Percentiles rank a stretch among this genome's conserved stretches.
phyloP scores from a whole-genome alignment of 2,329 filamentous ascomycete species.

The Thelonectria olida region DNA sequence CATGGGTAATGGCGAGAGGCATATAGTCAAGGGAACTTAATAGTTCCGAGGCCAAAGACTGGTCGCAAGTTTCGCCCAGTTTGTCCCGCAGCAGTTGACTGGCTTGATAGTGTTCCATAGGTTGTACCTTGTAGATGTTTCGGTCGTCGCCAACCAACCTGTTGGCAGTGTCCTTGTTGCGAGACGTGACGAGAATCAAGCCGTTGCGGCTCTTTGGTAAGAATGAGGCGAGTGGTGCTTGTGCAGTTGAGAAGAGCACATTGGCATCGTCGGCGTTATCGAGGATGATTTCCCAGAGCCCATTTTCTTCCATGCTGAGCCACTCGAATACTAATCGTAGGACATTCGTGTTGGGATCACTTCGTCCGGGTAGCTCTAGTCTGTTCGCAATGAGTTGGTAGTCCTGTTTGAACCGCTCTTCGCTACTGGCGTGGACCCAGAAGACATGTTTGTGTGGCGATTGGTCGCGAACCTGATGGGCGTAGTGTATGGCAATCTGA shows the following conservation, averaged over 20 bases:
- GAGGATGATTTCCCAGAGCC: not conserved
- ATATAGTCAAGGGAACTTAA: not conserved
- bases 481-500: conserved; percentile 17
- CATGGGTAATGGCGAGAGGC: conserved; percentile 8
- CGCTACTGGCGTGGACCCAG: conserved; percentile 16
- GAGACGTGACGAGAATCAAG: not conserved
- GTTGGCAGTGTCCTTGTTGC: not conserved
- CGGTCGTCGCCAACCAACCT: not conserved
- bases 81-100: not conserved
- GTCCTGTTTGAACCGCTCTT: conserved; percentile 9
- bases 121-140: not conserved
- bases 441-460: conserved; percentile 4
- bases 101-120: not conserved
- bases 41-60: not conserved
- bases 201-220: not conserved
- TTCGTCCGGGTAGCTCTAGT: not conserved
- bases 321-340: conserved; percentile 5
- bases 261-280: conserved; percentile 12
- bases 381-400: conserved; percentile 6
- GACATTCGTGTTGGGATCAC: conserved; percentile 1
- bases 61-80: not conserved
- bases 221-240: not conserved
- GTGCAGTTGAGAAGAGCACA: not conserved
- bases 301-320: conserved; percentile 3
- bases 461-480: conserved; percentile 1